These are phyloP conservation scores for Lachnellula hyalina DNA, from an alignment of 2,329 filamentous ascomycete genomes.

Conservation along the genomic window DNA sequence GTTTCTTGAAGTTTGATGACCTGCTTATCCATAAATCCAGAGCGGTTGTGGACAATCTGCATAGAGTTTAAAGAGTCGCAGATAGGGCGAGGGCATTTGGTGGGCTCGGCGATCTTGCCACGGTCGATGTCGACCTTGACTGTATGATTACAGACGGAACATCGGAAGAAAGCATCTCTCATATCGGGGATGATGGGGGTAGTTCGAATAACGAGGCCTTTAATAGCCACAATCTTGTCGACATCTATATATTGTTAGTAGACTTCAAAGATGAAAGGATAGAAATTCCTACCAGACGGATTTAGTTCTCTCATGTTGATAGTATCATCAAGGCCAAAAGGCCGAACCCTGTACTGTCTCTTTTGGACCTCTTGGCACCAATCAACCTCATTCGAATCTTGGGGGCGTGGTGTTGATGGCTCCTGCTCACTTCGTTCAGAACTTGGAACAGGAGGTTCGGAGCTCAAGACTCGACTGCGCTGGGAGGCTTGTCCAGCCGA, in stretches of 20 bases:
- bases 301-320: conserved; percentile 94
- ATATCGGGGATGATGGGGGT: conserved; percentile 98
- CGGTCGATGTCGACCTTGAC: conserved; percentile 88
- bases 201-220: conserved; percentile 90
- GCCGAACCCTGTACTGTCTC: conserved; percentile 77
- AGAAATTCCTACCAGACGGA: conserved; percentile 57
- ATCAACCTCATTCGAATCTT: conserved; percentile 54
- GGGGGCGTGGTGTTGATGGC: conserved; percentile 37
- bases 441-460: conserved; percentile 70
- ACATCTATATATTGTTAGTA: conserved; percentile 57
- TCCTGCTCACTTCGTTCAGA: conserved; percentile 63
- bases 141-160: conserved; percentile 86
- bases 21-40: conserved; percentile 92
- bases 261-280: neutral
- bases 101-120: conserved; percentile 93
- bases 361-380: conserved; percentile 70
- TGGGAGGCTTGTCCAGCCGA: conserved; percentile 44
- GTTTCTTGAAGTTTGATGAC: conserved; percentile 98
- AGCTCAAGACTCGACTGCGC: conserved; percentile 53
- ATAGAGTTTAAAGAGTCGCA: conserved; percentile 90
- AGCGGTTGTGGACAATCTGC: conserved; percentile 97
- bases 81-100: conserved; percentile 74
- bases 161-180: conserved; percentile 98
- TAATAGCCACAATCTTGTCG: conserved; percentile 92
- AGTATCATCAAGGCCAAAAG: conserved; percentile 79